phyloP scores from a whole-genome alignment of 139 green algal genomes.

The Eudorina sp. region DNA sequence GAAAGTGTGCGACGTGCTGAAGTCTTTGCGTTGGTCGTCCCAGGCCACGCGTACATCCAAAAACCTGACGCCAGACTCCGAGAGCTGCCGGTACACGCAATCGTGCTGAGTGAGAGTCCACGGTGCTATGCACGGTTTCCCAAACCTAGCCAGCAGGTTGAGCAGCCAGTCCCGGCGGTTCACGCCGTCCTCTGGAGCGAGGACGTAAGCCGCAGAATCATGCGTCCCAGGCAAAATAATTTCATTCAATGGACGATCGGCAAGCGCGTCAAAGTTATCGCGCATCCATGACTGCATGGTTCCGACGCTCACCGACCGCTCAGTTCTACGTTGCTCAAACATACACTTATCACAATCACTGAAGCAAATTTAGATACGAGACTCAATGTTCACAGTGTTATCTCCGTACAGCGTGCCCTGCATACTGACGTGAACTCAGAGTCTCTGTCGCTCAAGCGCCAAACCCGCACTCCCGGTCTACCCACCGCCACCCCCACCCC shows the following conservation, averaged over 20 bases:
- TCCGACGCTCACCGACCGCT: too few species aligned
- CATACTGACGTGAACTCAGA: too few species aligned
- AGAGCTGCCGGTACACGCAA: not conserved
- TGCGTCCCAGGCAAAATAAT: constrained; percentile 27
- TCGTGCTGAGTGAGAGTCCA: constrained; percentile 14
- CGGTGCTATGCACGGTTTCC: not conserved
- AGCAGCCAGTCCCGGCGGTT: not conserved
- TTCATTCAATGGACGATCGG: not conserved
- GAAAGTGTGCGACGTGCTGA: constrained; percentile 19
- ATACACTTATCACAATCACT: too few species aligned
- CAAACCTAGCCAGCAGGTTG: not conserved
- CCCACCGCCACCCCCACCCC: too few species aligned
- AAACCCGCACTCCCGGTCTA: too few species aligned
- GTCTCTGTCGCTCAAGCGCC: too few species aligned
- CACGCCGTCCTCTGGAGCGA: not conserved
- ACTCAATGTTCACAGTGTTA: too few species aligned
- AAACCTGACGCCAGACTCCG: not conserved
- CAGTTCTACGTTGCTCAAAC: too few species aligned
- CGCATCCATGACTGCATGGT: constrained; percentile 32
- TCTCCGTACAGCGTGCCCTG: too few species aligned
- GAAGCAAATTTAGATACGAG: too few species aligned
- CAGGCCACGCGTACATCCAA: constrained; percentile 32
- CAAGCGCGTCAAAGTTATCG: not conserved
- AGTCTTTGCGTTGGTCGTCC: not conserved
- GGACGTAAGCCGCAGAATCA: constrained; percentile 5